Conservation (phyloP, 176 grass and related monocot genomes). For the Rhipidocladum racemiflorum region DNA sequence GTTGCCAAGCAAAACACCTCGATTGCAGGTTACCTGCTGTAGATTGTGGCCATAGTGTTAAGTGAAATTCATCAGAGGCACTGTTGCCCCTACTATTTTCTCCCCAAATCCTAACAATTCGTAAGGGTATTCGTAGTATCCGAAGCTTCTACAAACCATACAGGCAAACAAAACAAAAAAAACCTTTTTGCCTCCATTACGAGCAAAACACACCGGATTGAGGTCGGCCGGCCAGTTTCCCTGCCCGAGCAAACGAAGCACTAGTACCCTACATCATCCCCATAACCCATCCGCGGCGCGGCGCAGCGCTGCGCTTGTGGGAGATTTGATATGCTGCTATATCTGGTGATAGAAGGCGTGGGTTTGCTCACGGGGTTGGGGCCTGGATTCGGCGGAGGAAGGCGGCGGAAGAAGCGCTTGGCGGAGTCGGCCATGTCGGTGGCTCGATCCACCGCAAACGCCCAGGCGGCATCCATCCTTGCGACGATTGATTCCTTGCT, state of each 20-base stretch:
- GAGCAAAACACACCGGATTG: neutral
- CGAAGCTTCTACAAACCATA: neutral
- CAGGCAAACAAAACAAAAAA: too few species aligned
- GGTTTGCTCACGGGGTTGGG: conserved; percentile 49
- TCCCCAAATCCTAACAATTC: neutral
- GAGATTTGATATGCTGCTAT: neutral
- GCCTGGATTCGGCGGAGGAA: neutral
- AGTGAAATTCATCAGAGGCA: neutral
- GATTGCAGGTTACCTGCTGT: neutral
- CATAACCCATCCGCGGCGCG: too few species aligned
- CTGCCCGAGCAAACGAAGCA: neutral
- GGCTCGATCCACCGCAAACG: conserved; percentile 55
- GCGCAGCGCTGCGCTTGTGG: neutral
- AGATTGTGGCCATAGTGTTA: too few species aligned
- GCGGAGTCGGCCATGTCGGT: conserved; percentile 49
- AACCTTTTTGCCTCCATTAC: neutral
- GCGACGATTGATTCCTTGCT: neutral
- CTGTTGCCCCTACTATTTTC: neutral
- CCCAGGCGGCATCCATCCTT: conserved; percentile 54
- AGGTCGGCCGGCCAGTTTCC: neutral
- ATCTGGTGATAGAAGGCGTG: neutral
- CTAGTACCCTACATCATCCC: neutral
- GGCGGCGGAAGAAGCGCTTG: conserved; percentile 48
- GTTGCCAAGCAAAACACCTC: neutral
- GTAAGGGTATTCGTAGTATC: neutral